Base-by-base conservation (phyloP, 1,284 basidiomycete species). In the Farysia itapuensis region DNA sequence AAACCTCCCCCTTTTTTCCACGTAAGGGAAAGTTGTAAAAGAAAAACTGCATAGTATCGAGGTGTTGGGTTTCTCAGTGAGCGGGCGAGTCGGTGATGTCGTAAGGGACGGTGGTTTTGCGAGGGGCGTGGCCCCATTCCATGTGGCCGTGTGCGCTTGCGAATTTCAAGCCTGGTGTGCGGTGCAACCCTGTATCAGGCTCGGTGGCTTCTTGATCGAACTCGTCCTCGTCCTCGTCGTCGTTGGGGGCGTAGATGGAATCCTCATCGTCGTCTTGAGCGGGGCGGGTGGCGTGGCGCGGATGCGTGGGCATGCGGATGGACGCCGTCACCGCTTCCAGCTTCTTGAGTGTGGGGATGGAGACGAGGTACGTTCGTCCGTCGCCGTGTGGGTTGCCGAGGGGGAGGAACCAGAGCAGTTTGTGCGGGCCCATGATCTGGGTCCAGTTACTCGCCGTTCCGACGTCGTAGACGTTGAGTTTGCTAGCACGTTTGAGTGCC, bases 401-500 rank as follows among this genome's bases (percentile, higher is more conserved):
- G 4, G 72, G 72, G 11, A 72, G 24, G 30, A 57, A 54, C 67
- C 72, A 75, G 13, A 57, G 35, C 28, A 31, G 49, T 54, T 52
- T 57, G 11, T 31, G 21, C 11, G 50, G 39, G 9, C 72, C 72
- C 53, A 74, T 70, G 18, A 70, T 34, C 22, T 53, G 52, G 11
- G 39, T 25, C 68, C 64, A 71, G 30, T 75, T 75, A 15, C 32
- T 36, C 8, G 15, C 16, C 1, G 38, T 22, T 4, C 71, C 70
- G 3, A 74, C 48, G 31, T 75, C 63, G 56, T 74, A 75, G 7
- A 74, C 57, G 35, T 75, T 70, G 29, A 67, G 48, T 32, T 64
- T 63, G 49, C 50, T 52, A 3, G 68, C 68, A 35, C 61, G 52
- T 33, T 63, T 64, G 11, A 71, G 30, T 12, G 64, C 59, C 14